A percentile compares a stretch with the other conserved stretches of the same genome.
These are phyloP conservation scores for Angomonas ambiguus DNA, from an alignment of 208 protist species.

Conservation along the genomic window DNA sequence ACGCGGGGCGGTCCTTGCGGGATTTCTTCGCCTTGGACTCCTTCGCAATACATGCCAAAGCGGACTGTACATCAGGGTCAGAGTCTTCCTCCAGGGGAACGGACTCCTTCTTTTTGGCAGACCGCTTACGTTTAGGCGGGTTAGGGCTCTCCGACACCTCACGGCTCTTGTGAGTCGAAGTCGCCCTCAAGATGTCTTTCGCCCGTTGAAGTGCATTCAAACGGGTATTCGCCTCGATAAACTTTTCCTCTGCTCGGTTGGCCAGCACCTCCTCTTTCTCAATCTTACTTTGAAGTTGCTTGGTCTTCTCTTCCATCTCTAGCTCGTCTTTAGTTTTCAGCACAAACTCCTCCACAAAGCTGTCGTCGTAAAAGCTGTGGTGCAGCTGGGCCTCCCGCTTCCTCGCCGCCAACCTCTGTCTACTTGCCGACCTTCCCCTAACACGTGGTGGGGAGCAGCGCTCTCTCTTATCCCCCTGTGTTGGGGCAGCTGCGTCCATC, in stretches of 20 bases:
- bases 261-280: conserved; percentile 42
- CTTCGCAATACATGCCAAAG: conserved; percentile 34
- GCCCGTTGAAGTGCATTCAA: conserved; percentile 65
- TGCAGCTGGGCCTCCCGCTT: conserved; percentile 73
- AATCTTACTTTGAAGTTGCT: conserved; percentile 25
- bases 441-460: conserved; percentile 17
- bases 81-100: conserved; percentile 41
- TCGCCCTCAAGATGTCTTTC: conserved; percentile 66
- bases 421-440: conserved; percentile 66
- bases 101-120: conserved; percentile 15
- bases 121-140: conserved; percentile 11
- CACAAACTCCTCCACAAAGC: conserved; percentile 86
- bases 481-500: conserved; percentile 8
- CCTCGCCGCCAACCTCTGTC: conserved; percentile 68
- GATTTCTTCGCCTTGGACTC: conserved; percentile 14
- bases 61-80: conserved; percentile 53
- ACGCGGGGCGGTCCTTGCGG: conserved; percentile 17
- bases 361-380: conserved; percentile 88
- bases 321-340: conserved; percentile 38
- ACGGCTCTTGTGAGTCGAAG: conserved; percentile 28
- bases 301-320: conserved; percentile 37
- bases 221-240: conserved; percentile 39
- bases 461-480: conserved; percentile 11
- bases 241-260: conserved; percentile 30
- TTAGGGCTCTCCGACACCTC: conserved; percentile 41